These are phyloP conservation scores for Angomonas desouzai DNA, from an alignment of 208 protist genomes.

Conservation along the genomic window DNA sequence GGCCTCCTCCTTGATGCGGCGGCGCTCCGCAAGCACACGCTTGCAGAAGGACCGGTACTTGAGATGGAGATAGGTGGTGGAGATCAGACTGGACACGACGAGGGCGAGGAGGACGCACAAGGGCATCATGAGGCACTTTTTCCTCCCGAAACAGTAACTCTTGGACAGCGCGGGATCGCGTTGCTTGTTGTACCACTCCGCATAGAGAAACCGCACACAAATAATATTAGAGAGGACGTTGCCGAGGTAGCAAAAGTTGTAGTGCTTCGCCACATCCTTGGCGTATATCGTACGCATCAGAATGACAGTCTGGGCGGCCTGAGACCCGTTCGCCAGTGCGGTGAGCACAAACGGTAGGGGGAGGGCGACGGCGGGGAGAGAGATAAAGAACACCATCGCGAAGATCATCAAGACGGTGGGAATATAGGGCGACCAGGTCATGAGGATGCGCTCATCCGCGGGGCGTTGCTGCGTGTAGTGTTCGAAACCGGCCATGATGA, in stretches of 20 bases:
- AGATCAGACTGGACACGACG: slow-evolving; percentile 21
- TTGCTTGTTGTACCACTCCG: slow-evolving; percentile 29
- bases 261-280: slow-evolving; percentile 66
- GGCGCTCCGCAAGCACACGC: slow-evolving; percentile 41
- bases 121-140: slow-evolving; percentile 5
- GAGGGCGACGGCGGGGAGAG: slow-evolving; percentile 29
- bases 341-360: slow-evolving; percentile 49
- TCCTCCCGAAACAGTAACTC: slow-evolving; percentile 15
- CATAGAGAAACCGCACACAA: slow-evolving; percentile 63
- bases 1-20: slow-evolving; percentile 25
- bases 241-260: slow-evolving; percentile 51
- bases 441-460: slow-evolving; percentile 54
- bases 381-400: slow-evolving; percentile 34
- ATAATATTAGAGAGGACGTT: slow-evolving; percentile 32
- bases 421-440: slow-evolving; percentile 40
- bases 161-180: not conserved
- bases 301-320: slow-evolving; percentile 30
- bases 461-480: slow-evolving; percentile 45
- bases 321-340: slow-evolving; percentile 54
- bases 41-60: slow-evolving; percentile 36
- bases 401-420: slow-evolving; percentile 36
- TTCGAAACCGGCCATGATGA: slow-evolving; percentile 54
- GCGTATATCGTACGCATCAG: slow-evolving; percentile 66
- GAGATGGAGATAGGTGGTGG: slow-evolving; percentile 26
- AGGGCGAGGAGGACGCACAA: slow-evolving; percentile 14